Percentiles rank a stretch among this genome's conserved stretches.
Evolutionary conservation across 371 early-diverging fungal species (phyloP).

Genomic region (Furculomyces boomerangus): DNA sequence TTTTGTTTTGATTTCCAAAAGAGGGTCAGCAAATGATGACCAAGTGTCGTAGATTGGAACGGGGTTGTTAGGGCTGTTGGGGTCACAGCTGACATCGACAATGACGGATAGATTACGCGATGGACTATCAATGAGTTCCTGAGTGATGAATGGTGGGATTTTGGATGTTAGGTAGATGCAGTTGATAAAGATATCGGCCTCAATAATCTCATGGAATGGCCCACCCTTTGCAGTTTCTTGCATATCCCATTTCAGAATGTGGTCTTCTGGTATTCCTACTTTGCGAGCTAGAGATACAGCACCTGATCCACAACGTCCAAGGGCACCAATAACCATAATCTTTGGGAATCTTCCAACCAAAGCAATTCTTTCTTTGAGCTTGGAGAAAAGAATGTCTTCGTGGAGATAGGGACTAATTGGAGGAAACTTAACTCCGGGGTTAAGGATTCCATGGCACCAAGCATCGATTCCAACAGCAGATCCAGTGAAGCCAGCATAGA

Average conservation of each 20-base stretch:
- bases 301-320: constrained; percentile 90
- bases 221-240: constrained; percentile 84
- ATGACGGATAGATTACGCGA: constrained; percentile 59
- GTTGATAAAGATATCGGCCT: constrained; percentile 88
- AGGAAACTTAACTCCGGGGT: constrained; percentile 26
- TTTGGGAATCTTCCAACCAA: constrained; percentile 43
- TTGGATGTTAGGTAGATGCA: constrained; percentile 84
- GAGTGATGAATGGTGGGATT: constrained; percentile 88
- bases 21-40: constrained; percentile 87
- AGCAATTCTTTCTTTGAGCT: constrained; percentile 49
- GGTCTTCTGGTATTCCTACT: constrained; percentile 70
- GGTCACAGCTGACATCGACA: constrained; percentile 91
- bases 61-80: constrained; percentile 93
- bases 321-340: constrained; percentile 93
- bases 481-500: constrained; percentile 93
- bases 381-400: constrained; percentile 53
- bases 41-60: constrained; percentile 79
- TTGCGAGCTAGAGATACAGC: constrained; percentile 67
- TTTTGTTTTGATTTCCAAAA: constrained; percentile 37
- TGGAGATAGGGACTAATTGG: constrained; percentile 66
- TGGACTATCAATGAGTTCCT: constrained; percentile 40
- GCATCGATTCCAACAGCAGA: constrained; percentile 78
- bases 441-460: constrained; percentile 63
- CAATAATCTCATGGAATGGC: constrained; percentile 80
- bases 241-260: constrained; percentile 90